These are phyloP conservation scores for Tricholoma terreum DNA, from an alignment of 768 basidiomycete species.

Conservation along the genomic window DNA sequence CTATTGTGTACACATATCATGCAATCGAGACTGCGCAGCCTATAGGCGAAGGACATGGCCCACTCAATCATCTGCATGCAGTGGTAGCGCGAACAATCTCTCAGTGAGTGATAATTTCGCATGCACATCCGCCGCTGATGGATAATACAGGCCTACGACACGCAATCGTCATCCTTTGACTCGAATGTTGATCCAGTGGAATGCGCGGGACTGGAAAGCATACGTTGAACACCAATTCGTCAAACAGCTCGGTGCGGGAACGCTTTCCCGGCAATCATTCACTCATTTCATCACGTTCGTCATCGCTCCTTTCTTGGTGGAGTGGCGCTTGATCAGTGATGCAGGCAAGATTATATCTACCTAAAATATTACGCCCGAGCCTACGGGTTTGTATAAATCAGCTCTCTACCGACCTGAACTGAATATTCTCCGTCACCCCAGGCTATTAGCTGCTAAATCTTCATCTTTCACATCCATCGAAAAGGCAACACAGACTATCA, in stretches of 20 bases:
- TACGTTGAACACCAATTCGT: constrained; percentile 89
- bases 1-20: constrained; percentile 66
- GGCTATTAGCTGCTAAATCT: constrained; percentile 78
- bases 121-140: neutral
- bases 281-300: constrained; percentile 81
- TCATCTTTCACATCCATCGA: constrained; percentile 58
- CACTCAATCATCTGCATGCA: constrained; percentile 82
- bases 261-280: constrained; percentile 63
- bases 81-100: constrained; percentile 47
- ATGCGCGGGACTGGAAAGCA: constrained; percentile 56
- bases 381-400: constrained; percentile 50
- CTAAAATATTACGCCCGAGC: constrained; percentile 82
- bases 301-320: neutral
- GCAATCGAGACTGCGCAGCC: constrained; percentile 68
- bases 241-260: constrained; percentile 67
- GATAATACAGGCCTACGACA: constrained; percentile 46
- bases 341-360: constrained; percentile 79
- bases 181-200: constrained; percentile 57
- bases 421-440: constrained; percentile 21
- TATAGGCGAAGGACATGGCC: constrained; percentile 77
- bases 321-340: neutral
- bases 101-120: constrained; percentile 27
- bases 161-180: constrained; percentile 69
- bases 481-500: constrained; percentile 59
- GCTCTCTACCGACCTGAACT: neutral